Conservation (phyloP, 1,139 yeast genomes). For the Yamadazyma pseudoaaseri region DNA sequence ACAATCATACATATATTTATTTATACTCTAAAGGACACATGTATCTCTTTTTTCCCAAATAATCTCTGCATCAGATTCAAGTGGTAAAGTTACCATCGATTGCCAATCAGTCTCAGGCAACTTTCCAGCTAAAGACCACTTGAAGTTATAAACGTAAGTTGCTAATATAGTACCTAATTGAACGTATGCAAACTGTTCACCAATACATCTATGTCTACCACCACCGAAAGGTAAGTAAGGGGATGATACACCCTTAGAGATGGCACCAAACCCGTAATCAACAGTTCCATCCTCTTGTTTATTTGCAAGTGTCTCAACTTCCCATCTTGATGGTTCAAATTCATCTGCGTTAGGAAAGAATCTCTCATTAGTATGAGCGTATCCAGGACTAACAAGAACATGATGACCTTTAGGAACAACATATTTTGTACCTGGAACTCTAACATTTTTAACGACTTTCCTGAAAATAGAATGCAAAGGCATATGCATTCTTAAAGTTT, state of each 20-base stretch:
- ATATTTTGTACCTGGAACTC: constrained; percentile 76
- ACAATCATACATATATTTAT: too few species aligned
- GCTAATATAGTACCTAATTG: constrained; percentile 88
- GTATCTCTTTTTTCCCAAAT: constrained; percentile 67
- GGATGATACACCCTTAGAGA: constrained; percentile 91
- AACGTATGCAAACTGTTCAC: constrained; percentile 96
- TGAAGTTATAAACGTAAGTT: constrained; percentile 71
- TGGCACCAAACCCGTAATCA: constrained; percentile 95
- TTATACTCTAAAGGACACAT: constrained; percentile 28
- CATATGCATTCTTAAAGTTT: constrained; percentile 92
- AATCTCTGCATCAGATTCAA: constrained; percentile 68
- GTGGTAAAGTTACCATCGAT: constrained; percentile 92
- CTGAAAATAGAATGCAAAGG: constrained; percentile 96
- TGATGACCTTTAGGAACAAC: constrained; percentile 88
- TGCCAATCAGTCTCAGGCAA: constrained; percentile 83
- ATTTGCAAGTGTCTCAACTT: constrained; percentile 20
- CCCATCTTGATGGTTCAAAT: constrained; percentile 92
- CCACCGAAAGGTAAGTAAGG: constrained; percentile 99
- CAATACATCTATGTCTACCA: constrained; percentile 99
- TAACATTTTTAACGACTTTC: constrained; percentile 75
- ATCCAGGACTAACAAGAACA: constrained; percentile 93
- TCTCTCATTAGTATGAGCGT: constrained; percentile 70
- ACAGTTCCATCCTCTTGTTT: constrained; percentile 54
- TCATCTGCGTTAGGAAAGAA: constrained; percentile 73
- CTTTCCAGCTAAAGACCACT: constrained; percentile 68